These are phyloP conservation scores for Syncephalastrum sp. DNA, from an alignment of 371 early-diverging fungal species.

Conservation along the genomic window DNA sequence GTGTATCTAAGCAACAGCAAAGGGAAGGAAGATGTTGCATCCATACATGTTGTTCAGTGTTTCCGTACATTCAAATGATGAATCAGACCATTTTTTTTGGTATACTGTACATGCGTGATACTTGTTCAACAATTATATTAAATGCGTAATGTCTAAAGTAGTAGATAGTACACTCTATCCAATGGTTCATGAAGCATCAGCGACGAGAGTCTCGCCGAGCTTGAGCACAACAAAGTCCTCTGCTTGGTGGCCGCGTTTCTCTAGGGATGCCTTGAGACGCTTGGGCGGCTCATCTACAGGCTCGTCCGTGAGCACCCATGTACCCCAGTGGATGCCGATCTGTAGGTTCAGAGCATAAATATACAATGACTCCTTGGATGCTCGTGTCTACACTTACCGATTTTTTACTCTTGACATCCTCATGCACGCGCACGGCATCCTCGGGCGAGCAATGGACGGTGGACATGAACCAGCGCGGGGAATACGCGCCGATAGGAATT, in stretches of 20 bases:
- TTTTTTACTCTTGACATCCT: slow-evolving; percentile 63
- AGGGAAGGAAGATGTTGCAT: too few relatives aligned
- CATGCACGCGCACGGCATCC: slow-evolving; percentile 76
- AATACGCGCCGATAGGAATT: slow-evolving; percentile 84
- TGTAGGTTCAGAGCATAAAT: not conserved
- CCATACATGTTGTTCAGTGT: too few relatives aligned
- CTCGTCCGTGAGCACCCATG: slow-evolving; percentile 56
- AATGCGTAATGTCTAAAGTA: too few relatives aligned
- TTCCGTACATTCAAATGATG: too few relatives aligned
- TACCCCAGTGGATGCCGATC: slow-evolving; percentile 45
- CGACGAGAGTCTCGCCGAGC: slow-evolving; percentile 55
- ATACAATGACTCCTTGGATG: slow-evolving; percentile 16
- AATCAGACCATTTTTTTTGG: too few relatives aligned
- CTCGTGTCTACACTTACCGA: slow-evolving; percentile 66
- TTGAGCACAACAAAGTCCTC: slow-evolving; percentile 52
- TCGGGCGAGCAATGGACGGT: slow-evolving; percentile 74
- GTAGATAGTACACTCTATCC: too few relatives aligned
- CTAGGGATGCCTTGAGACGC: slow-evolving; percentile 46
- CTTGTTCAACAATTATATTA: too few relatives aligned
- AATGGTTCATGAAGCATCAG: too few relatives aligned
- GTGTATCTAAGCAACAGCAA: too few relatives aligned
- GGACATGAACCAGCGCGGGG: slow-evolving; percentile 71
- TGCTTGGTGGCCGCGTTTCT: slow-evolving; percentile 47
- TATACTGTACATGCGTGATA: too few relatives aligned
- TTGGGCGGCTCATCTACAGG: slow-evolving; percentile 56